A percentile compares a stretch with the other conserved stretches of the same genome.
phyloP scores from a whole-genome alignment of 2,329 filamentous ascomycete species.

The Scedosporium dehoogii region DNA sequence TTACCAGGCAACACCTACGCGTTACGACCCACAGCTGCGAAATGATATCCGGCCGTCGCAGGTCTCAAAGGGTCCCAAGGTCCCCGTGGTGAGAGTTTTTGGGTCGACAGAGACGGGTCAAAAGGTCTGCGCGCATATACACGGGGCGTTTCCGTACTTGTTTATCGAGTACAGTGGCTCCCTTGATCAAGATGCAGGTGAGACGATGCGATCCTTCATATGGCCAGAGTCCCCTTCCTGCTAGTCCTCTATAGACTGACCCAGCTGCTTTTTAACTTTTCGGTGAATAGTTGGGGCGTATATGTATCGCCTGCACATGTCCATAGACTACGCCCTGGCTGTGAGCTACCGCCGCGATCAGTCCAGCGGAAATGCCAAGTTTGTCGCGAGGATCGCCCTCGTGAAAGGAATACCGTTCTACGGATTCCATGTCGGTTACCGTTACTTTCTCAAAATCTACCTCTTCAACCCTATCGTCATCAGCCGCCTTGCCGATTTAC shows the following conservation, averaged over 20 bases:
- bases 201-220: constrained; percentile 14
- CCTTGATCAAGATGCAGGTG: constrained; percentile 58
- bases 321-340: constrained; percentile 83
- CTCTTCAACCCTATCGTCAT: constrained; percentile 80
- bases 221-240: neutral
- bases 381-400: constrained; percentile 81
- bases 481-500: constrained; percentile 75
- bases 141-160: constrained; percentile 93
- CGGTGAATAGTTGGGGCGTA: constrained; percentile 55
- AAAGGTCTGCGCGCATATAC: constrained; percentile 91
- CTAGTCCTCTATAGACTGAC: no score
- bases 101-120: constrained; percentile 90
- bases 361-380: constrained; percentile 55
- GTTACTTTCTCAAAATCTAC: constrained; percentile 88
- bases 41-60: constrained; percentile 51
- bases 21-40: constrained; percentile 70
- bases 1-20: constrained; percentile 72
- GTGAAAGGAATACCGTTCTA: constrained; percentile 95
- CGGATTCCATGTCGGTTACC: constrained; percentile 88
- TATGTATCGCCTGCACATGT: constrained; percentile 68
- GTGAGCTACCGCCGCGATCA: constrained; percentile 73
- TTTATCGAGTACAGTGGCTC: constrained; percentile 76
- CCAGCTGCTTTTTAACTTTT: neutral
- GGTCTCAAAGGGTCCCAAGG: constrained; percentile 54
- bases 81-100: constrained; percentile 84